phyloP scores from a whole-genome alignment of 2,329 filamentous ascomycete genomes.

The Aspergillus candidus region DNA sequence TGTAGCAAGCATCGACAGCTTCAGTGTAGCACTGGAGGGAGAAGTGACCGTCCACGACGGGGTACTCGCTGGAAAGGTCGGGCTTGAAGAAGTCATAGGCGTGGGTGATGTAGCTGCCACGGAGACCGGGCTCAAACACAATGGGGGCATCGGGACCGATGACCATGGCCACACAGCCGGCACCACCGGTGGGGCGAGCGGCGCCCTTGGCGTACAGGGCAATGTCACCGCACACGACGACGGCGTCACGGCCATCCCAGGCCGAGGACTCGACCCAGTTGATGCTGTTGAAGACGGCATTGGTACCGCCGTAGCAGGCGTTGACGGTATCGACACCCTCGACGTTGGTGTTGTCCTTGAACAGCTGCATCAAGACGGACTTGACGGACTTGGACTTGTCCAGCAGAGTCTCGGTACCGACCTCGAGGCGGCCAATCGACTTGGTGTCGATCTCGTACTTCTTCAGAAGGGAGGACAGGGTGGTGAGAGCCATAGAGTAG shows the following conservation, averaged over 20 bases:
- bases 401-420: slow-evolving; percentile 77
- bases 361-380: slow-evolving; percentile 81
- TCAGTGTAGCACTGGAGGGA: slow-evolving; percentile 76
- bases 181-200: slow-evolving; percentile 74
- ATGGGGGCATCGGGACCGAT: slow-evolving; percentile 73
- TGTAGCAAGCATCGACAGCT: slow-evolving; percentile 75
- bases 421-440: slow-evolving; percentile 73
- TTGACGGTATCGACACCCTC: slow-evolving; percentile 80
- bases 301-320: slow-evolving; percentile 81
- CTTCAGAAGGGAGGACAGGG: slow-evolving; percentile 67
- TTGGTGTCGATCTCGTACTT: slow-evolving; percentile 79
- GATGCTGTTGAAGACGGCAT: slow-evolving; percentile 73
- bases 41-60: slow-evolving; percentile 77
- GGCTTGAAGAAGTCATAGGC: slow-evolving; percentile 90
- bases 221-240: slow-evolving; percentile 76
- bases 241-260: slow-evolving; percentile 77
- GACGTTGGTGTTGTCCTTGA: slow-evolving; percentile 71
- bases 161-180: slow-evolving; percentile 71
- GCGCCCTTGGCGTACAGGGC: slow-evolving; percentile 79
- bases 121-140: slow-evolving; percentile 70
- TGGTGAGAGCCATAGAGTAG: slow-evolving; percentile 78
- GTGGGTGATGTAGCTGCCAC: slow-evolving; percentile 75
- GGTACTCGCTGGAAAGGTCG: slow-evolving; percentile 80
- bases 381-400: slow-evolving; percentile 92
- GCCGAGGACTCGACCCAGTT: slow-evolving; percentile 84